Evolutionary conservation across 164 flowering plant species (phyloP).

Genomic region (Houttuynia cordata): DNA sequence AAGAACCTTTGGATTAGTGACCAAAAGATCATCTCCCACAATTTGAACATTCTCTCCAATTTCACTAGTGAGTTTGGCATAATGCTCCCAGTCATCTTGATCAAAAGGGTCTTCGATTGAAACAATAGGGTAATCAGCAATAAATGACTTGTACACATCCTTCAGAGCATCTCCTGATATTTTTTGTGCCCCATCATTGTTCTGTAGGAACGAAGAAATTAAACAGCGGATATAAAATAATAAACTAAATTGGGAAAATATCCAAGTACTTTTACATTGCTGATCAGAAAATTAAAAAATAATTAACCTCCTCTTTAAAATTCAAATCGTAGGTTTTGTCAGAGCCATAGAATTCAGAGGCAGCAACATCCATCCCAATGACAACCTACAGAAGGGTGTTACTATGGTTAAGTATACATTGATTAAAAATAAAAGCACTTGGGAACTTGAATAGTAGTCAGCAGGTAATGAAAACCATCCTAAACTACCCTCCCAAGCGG

Average conservation of each 20-base stretch:
- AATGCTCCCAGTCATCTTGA: constrained; percentile 37
- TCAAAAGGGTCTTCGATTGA: constrained; percentile 35
- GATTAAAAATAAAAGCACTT: too few species aligned
- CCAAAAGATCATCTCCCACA: constrained; percentile 35
- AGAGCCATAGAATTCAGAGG: constrained; percentile 26
- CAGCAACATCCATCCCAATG: constrained; percentile 37
- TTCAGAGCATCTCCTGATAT: constrained; percentile 29
- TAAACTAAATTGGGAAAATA: neutral
- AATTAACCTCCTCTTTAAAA: constrained; percentile 5
- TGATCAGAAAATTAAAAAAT: too few species aligned
- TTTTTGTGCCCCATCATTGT: constrained; percentile 32
- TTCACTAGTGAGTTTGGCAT: constrained; percentile 25
- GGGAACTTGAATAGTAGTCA: too few species aligned
- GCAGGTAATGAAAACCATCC: constrained; percentile 6
- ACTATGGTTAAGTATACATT: neutral
- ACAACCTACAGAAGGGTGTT: constrained; percentile 15
- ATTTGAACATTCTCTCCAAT: constrained; percentile 28
- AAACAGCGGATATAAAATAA: too few species aligned
- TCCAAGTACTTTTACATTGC: neutral
- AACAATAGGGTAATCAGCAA: constrained; percentile 28
- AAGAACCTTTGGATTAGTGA: constrained; percentile 27
- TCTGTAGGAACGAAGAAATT: constrained; percentile 10
- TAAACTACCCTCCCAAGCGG: too few species aligned
- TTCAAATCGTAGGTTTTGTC: constrained; percentile 31
- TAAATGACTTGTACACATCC: constrained; percentile 31